Percentiles rank a stretch among this genome's conserved stretches.
These are phyloP conservation scores for Cercophora samala DNA, from an alignment of 495 filamentous ascomycete genomes.

Conservation along the genomic window DNA sequence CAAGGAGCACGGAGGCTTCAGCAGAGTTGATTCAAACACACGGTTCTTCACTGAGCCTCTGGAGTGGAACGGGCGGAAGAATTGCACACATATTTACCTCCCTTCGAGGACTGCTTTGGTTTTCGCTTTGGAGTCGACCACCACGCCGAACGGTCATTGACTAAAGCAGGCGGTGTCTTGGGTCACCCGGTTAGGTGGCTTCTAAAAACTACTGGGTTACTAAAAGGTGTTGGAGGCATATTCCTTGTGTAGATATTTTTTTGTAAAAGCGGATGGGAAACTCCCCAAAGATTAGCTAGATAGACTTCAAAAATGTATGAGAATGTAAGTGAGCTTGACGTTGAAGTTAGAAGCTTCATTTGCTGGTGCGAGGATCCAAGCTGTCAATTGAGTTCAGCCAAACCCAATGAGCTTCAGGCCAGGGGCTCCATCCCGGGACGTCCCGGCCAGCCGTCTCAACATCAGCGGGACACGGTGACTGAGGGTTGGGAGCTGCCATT, in stretches of 20 bases:
- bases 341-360: background rate
- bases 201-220: background rate
- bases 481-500: background rate
- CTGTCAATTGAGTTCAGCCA: slow-evolving; percentile 6
- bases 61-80: slow-evolving; percentile 81
- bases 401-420: slow-evolving; percentile 12
- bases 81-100: slow-evolving; percentile 90
- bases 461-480: slow-evolving; percentile 10
- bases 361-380: slow-evolving; percentile 3
- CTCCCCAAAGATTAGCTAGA: slow-evolving; percentile 1
- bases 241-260: background rate
- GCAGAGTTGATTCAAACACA: slow-evolving; percentile 69
- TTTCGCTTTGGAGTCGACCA: slow-evolving; percentile 33
- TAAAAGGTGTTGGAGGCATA: slow-evolving; percentile 1
- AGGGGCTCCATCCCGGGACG: slow-evolving; percentile 17
- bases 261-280: slow-evolving; percentile 6
- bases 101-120: slow-evolving; percentile 79
- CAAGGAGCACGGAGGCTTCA: slow-evolving; percentile 73
- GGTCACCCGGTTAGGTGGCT: slow-evolving; percentile 4
- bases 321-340: background rate
- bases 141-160: slow-evolving; percentile 18
- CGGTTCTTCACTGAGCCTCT: slow-evolving; percentile 88
- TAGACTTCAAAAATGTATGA: background rate
- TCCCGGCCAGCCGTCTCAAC: slow-evolving; percentile 20
- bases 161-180: background rate